These are phyloP conservation scores for Brachypodium distachyon DNA, from an alignment of 202 grass and related monocot species.

Conservation along the genomic window DNA sequence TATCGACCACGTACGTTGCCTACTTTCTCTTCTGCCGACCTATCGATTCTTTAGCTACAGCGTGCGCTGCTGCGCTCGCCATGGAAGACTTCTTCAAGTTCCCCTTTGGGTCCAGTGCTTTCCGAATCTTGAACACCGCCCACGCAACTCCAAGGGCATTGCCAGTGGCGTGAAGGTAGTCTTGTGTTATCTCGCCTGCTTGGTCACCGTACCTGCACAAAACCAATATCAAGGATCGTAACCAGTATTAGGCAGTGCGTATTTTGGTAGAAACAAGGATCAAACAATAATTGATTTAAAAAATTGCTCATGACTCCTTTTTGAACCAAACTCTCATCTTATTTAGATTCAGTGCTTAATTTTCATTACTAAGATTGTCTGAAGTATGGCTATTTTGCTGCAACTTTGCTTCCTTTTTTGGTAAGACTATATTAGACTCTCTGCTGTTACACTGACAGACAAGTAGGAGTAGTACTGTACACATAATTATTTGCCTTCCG, in stretches of 20 bases:
- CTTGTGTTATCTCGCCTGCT: no score
- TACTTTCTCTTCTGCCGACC: conserved; percentile 44
- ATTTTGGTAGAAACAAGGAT: background rate
- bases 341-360: background rate
- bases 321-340: background rate
- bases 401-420: background rate
- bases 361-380: background rate
- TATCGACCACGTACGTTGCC: background rate
- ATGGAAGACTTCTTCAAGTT: conserved; percentile 42
- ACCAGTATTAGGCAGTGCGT: background rate
- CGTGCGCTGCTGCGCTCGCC: conserved; percentile 47
- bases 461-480: background rate
- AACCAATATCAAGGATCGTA: background rate
- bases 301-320: background rate
- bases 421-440: background rate
- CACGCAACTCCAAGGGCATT: no score
- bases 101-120: conserved; percentile 69
- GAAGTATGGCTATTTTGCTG: no score
- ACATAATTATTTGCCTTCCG: background rate
- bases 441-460: background rate
- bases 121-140: conserved; percentile 96
- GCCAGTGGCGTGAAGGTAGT: no score
- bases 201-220: conserved; percentile 68
- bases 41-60: conserved; percentile 48
- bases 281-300: background rate